Base-by-base conservation (phyloP, 805 yeast genomes). In the Lipomyces chichibuensis region DNA sequence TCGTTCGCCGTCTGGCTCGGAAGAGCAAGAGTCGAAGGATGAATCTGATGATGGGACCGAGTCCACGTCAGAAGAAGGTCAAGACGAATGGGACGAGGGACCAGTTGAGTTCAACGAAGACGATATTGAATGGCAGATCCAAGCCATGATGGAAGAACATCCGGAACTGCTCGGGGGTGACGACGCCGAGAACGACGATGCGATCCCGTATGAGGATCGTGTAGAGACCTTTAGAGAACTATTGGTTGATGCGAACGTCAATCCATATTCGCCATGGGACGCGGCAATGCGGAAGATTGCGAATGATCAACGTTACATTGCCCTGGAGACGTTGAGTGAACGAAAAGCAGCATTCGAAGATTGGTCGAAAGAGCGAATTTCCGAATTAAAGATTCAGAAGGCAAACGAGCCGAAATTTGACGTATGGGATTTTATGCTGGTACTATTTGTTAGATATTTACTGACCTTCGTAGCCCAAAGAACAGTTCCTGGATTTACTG, bases 191-290 rank as follows among this genome's bases (percentile, higher is more conserved):
- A 68, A 59, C 3, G 68, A 63, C 5, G 66, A 73, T 7, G 78
- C 65, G 5, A 53, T 75, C 62, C 35, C 71, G 63, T 63, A 69
- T 52, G 57, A 71, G 59, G 62, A 75, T 59, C 64, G 69, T 68
- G 56, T 61, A 55, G 1, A 65, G 66, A n/a, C 65, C 37, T 85
- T 85, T 69, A 63, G 73, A 5, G 66, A 73, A 7, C 70, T 86
- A 51, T 75, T 86, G 9, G 73, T 74, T 3, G 76, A 72, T 9
- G 57, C 72, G 27, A 33, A 74, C 0, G 66, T 83, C 11, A 80
- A 85, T 70, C 85, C 87, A 0, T 83, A 74, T 64, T 77, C 82
- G 1, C 71, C 82, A 0, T 87, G 88, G 88, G 81, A 81, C 5
- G 67, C 75, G 0, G 87, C 84, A 73, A 75, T 81, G 11, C 70